phyloP scores from a whole-genome alignment of 352 stramenopile species.

The Lagenidium giganteum region DNA sequence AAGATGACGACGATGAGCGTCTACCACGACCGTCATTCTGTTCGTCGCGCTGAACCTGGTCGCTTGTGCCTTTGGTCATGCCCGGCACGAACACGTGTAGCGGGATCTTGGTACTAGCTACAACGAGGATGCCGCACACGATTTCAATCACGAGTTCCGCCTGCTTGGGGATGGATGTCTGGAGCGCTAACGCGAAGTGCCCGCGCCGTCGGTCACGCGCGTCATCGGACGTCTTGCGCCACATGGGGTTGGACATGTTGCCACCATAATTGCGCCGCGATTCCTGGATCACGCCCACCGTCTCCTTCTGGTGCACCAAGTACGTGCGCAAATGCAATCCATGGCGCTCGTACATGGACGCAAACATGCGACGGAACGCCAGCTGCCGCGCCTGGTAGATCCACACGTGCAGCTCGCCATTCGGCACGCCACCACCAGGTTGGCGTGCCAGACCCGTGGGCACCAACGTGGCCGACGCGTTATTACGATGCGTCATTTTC shows the following conservation, averaged over 20 bases:
- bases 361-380: constrained; percentile 29
- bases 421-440: too few species aligned
- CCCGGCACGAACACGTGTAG: constrained; percentile 24
- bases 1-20: constrained; percentile 11
- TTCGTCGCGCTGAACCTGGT: constrained; percentile 4
- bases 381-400: constrained; percentile 46
- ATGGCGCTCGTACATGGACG: constrained; percentile 40
- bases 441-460: too few species aligned
- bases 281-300: constrained; percentile 31
- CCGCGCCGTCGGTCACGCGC: constrained; percentile 17
- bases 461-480: too few species aligned
- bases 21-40: constrained; percentile 1
- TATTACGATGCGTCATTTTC: too few species aligned
- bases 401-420: constrained; percentile 37
- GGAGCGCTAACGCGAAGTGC: constrained; percentile 24
- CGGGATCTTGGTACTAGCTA: constrained; percentile 28
- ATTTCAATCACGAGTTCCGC: constrained; percentile 48
- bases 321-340: constrained; percentile 36
- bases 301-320: too few species aligned
- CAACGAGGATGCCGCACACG: constrained; percentile 41
- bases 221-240: constrained; percentile 25
- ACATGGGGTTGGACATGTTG: constrained; percentile 35
- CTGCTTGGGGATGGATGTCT: constrained; percentile 15
- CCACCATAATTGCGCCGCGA: constrained; percentile 35
- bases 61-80: constrained; percentile 1